Percentiles rank a stretch among this genome's conserved stretches.
Conservation (phyloP, 2,329 filamentous ascomycete species). For the Polychaeton citri region DNA sequence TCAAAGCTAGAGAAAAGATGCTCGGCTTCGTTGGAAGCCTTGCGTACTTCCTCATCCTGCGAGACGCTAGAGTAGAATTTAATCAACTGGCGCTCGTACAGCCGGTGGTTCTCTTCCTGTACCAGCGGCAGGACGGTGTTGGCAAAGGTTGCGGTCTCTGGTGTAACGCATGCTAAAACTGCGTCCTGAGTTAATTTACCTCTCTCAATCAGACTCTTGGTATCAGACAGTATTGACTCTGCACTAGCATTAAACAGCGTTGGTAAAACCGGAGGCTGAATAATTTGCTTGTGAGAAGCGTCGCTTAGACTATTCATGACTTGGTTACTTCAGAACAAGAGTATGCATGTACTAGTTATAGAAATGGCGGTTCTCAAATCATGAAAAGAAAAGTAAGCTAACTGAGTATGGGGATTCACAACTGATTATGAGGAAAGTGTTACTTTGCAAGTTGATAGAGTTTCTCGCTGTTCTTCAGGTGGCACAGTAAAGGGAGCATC, state of each 20-base stretch:
- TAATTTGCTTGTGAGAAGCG: neutral
- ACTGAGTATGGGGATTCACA: too few species aligned
- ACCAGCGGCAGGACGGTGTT: constrained; percentile 2
- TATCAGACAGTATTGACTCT: neutral
- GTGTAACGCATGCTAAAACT: neutral
- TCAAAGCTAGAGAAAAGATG: constrained; percentile 1
- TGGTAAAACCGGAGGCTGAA: neutral
- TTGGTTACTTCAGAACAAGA: too few species aligned
- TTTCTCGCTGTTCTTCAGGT: too few species aligned
- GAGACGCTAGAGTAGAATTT: constrained; percentile 3
- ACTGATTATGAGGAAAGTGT: too few species aligned
- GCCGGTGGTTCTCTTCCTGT: neutral
- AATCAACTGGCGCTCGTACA: constrained; percentile 1
- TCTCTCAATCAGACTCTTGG: neutral
- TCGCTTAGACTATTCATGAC: neutral
- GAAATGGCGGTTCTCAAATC: too few species aligned
- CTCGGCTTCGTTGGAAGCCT: constrained; percentile 1
- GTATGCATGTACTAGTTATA: too few species aligned
- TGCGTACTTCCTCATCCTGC: neutral
- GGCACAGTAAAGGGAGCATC: too few species aligned
- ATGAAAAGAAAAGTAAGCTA: too few species aligned
- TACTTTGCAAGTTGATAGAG: too few species aligned
- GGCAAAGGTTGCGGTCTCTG: constrained; percentile 1
- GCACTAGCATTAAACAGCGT: neutral
- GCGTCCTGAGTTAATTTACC: neutral